phyloP scores from a whole-genome alignment of 257 asterid species.

The Osmanthus fragrans region DNA sequence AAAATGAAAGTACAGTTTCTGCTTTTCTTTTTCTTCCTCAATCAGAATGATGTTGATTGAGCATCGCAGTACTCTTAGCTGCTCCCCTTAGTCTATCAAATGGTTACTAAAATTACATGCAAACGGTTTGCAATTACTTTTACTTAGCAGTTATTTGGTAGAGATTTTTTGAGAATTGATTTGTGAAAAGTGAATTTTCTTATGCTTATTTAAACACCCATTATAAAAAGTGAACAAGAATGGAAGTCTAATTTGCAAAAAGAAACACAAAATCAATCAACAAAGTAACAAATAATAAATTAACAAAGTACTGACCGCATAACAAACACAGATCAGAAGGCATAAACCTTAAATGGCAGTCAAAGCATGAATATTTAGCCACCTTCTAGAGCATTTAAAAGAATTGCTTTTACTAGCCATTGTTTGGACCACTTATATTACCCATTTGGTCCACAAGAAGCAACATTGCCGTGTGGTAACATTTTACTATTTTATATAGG shows the following conservation, averaged over 20 bases:
- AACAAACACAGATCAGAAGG: neutral
- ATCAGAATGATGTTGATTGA: neutral
- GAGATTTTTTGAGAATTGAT: no score
- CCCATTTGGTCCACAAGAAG: neutral
- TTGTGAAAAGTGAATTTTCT: no score
- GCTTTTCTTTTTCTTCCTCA: neutral
- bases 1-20: neutral
- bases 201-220: neutral
- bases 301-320: neutral
- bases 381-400: neutral
- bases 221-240: neutral
- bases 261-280: no score
- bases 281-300: neutral
- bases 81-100: neutral
- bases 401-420: conserved; percentile 1
- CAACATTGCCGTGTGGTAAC: neutral
- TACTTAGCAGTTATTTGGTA: neutral
- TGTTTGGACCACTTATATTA: neutral
- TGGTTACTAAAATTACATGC: neutral
- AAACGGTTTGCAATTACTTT: neutral
- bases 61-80: neutral
- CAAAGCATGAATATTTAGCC: neutral
- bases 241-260: no score
- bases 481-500: neutral
- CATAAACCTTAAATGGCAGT: neutral